phyloP scores from a whole-genome alignment of 2,329 filamentous ascomycete genomes.

The Coleophoma cylindrospora region DNA sequence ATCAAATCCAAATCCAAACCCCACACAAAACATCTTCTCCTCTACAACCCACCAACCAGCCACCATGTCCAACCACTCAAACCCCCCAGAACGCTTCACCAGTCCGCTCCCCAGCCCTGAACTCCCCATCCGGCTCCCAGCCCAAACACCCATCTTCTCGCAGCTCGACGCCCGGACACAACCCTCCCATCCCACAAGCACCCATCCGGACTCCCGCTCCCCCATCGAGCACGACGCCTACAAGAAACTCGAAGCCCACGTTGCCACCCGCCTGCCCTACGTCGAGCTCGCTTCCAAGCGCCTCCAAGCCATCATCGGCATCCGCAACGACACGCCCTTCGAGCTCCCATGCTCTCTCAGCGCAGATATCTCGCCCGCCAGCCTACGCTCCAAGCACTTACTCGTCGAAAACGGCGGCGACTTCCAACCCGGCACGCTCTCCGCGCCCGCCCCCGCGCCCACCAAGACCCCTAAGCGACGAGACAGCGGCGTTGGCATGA shows the following conservation, averaged over 20 bases:
- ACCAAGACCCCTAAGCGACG: background rate
- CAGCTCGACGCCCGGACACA: no score
- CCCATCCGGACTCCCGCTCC: no score
- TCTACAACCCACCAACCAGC: no score
- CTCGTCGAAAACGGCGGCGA: background rate
- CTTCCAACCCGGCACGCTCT: background rate
- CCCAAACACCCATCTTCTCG: no score
- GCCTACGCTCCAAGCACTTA: background rate
- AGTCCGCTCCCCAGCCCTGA: no score
- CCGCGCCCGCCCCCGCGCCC: background rate
- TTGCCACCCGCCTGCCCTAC: conserved; percentile 8
- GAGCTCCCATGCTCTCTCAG: conserved; percentile 1
- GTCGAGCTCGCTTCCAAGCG: conserved; percentile 7
- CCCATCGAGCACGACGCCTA: background rate
- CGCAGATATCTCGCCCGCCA: background rate
- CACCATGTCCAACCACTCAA: no score
- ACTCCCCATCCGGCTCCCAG: no score
- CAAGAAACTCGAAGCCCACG: conserved; percentile 6
- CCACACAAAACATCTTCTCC: no score
- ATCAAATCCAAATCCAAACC: no score
- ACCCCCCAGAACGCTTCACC: no score
- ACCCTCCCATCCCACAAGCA: no score
- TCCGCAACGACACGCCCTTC: conserved; percentile 15
- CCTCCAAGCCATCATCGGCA: conserved; percentile 17
- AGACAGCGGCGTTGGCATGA: no score